phyloP scores from a whole-genome alignment of 2,329 filamentous ascomycete genomes.

The Penicillium concentricum region DNA sequence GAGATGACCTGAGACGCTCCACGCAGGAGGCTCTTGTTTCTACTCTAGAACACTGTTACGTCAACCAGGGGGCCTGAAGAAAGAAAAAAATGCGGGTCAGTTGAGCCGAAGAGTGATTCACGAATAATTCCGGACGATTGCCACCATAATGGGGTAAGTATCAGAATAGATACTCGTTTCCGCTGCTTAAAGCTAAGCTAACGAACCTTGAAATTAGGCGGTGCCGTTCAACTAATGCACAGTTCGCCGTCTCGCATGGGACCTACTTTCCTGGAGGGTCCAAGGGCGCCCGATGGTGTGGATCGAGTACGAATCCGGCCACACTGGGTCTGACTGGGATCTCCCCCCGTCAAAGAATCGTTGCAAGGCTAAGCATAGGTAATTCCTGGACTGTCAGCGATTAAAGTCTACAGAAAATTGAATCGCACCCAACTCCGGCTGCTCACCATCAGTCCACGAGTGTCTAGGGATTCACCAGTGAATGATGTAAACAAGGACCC shows the following conservation, averaged over 20 bases:
- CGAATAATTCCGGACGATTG: constrained; percentile 8
- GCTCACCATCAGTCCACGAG: not conserved
- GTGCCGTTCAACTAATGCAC: constrained; percentile 22
- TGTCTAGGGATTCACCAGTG: not conserved
- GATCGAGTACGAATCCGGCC: constrained; percentile 18
- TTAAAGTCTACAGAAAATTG: constrained; percentile 14
- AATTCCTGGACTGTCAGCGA: constrained; percentile 3
- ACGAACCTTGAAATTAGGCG: constrained; percentile 19
- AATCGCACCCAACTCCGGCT: not conserved
- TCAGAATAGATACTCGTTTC: constrained; percentile 16
- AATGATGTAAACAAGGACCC: not conserved
- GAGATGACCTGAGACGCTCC: not conserved
- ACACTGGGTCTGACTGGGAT: constrained; percentile 7
- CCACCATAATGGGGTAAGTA: constrained; percentile 16
- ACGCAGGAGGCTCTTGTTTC: not conserved
- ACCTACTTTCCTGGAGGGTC: constrained; percentile 19
- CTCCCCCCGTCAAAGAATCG: constrained; percentile 9
- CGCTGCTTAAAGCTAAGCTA: constrained; percentile 21
- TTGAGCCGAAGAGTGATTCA: constrained; percentile 21
- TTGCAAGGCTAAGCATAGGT: constrained; percentile 3
- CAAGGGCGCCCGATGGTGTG: constrained; percentile 25
- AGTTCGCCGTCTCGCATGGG: constrained; percentile 18
- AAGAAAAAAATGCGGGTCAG: constrained; percentile 19
- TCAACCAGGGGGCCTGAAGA: constrained; percentile 11
- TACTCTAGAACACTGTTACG: constrained; percentile 11